Evolutionary conservation across 257 asterid genomes (phyloP).

Genomic region (Solanum rostratum): DNA sequence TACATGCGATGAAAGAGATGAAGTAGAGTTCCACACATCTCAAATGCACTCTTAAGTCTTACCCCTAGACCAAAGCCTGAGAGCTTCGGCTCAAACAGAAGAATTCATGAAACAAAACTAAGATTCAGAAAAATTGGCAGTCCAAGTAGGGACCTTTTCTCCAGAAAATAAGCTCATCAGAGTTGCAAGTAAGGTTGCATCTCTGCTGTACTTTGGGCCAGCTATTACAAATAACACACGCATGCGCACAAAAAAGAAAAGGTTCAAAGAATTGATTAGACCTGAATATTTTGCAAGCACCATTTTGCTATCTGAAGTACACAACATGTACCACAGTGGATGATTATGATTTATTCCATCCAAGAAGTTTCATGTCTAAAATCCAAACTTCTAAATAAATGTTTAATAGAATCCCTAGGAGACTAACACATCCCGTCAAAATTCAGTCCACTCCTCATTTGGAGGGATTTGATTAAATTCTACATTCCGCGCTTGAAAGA

Average conservation of each 20-base stretch:
- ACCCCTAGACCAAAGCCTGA: not conserved
- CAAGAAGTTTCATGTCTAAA: slow-evolving; percentile 31
- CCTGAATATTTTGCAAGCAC: not conserved
- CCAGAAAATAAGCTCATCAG: not conserved
- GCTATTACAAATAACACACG: not conserved
- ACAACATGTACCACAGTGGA: slow-evolving; percentile 4
- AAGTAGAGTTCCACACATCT: not conserved
- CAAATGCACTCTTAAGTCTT: not conserved
- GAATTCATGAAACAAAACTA: not conserved
- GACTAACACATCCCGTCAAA: slow-evolving; percentile 53
- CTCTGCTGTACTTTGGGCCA: not conserved
- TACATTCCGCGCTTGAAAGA: slow-evolving; percentile 23
- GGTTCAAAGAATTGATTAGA: not conserved
- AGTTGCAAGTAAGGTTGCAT: not conserved
- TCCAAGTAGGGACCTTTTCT: not conserved
- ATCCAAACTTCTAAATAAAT: slow-evolving; percentile 45
- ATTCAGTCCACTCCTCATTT: slow-evolving; percentile 46
- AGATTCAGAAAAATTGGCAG: not conserved
- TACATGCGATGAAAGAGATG: not conserved
- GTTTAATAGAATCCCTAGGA: slow-evolving; percentile 24
- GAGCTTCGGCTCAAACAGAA: not conserved
- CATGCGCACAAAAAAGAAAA: no score
- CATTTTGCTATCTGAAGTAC: not conserved
- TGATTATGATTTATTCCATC: slow-evolving; percentile 39
- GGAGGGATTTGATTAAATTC: slow-evolving; percentile 21